Base-by-base conservation (phyloP, 805 yeast species). In the Saccharomycopsis capsularis region DNA sequence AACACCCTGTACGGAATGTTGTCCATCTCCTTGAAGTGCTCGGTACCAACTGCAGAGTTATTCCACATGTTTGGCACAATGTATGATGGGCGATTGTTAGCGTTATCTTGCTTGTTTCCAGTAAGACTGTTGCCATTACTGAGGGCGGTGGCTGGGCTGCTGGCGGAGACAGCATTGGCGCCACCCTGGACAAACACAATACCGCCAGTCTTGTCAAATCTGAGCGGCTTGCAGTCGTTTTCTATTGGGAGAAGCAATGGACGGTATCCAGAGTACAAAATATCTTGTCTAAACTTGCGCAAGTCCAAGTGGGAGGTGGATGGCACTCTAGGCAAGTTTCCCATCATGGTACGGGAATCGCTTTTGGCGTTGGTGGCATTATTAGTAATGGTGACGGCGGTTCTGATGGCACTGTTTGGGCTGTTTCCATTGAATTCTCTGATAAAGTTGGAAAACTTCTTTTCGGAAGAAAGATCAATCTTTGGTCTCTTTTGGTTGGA, bases 21-120 rank as follows among this genome's bases (percentile, higher is more conserved):
- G 24, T 52, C 55, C 55, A 52, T 49, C 36, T 52, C 55, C 23
- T 50, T 42, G 40, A 50, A 52, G 36, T 47, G 53, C 39, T 52
- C 49, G 23, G 51, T 46, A 15, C 55, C 53, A 44, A 50, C 22
- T 7, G 55, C 55, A 23, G 54, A 50, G 18, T 46, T 46, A 22
- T 52, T 52, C 55, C 55, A 52, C 18, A 52, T 50, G 42, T 52
- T 52, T 13, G 48, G 52, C n/a, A 48, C 42, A 16, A 41, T 46
- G 27, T 35, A 40, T 18, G 27, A 36, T 4, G 48, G 1, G 36
- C 40, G 23, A 24, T 11, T 29, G 22, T 22, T 22, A 32, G 35
- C 19, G 27, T 18, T 15, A 15, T 25, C 19, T 9, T 35, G 38
- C 34, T 21, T 40, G n/a, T n/a, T n/a, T n/a, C n/a, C n/a, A n/a